Evolutionary conservation across 2,329 filamentous ascomycete genomes (phyloP).

Genomic region (Coleophoma crateriformis): DNA sequence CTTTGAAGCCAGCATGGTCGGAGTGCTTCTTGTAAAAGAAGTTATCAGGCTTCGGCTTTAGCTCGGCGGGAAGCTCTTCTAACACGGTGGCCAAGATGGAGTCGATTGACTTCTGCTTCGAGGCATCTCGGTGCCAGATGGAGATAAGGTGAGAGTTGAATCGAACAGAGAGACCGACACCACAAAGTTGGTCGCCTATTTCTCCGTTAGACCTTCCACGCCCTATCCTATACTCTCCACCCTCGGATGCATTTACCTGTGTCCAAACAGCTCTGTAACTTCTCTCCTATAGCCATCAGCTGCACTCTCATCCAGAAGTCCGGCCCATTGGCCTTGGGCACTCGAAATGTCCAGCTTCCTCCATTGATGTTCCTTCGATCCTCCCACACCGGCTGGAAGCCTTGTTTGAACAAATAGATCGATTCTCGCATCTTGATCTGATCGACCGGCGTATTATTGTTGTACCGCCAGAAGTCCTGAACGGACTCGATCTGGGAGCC

Average conservation of each 20-base stretch:
- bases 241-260: slow-evolving; percentile 45
- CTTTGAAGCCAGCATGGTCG: slow-evolving; percentile 79
- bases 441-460: slow-evolving; percentile 74
- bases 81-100: slow-evolving; percentile 68
- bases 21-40: slow-evolving; percentile 88
- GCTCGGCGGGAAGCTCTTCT: slow-evolving; percentile 64
- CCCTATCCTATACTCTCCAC: not conserved
- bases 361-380: slow-evolving; percentile 82
- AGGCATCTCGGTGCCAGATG: slow-evolving; percentile 88
- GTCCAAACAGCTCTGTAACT: slow-evolving; percentile 68
- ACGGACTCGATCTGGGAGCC: slow-evolving; percentile 67
- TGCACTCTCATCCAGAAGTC: slow-evolving; percentile 80
- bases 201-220: no score
- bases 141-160: slow-evolving; percentile 87
- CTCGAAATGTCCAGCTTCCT: slow-evolving; percentile 88
- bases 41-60: slow-evolving; percentile 64
- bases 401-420: slow-evolving; percentile 74
- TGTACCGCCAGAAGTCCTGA: slow-evolving; percentile 80
- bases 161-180: slow-evolving; percentile 79
- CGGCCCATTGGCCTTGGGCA: slow-evolving; percentile 67
- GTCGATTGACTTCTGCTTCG: slow-evolving; percentile 74
- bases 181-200: slow-evolving; percentile 79
- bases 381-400: slow-evolving; percentile 74
- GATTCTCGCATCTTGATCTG: slow-evolving; percentile 73
- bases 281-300: slow-evolving; percentile 77